Evolutionary conservation across 148 eudicot species (phyloP), one percentile per base, ranked within the genome.

Genomic region (Pharnaceum exiguum): DNA sequence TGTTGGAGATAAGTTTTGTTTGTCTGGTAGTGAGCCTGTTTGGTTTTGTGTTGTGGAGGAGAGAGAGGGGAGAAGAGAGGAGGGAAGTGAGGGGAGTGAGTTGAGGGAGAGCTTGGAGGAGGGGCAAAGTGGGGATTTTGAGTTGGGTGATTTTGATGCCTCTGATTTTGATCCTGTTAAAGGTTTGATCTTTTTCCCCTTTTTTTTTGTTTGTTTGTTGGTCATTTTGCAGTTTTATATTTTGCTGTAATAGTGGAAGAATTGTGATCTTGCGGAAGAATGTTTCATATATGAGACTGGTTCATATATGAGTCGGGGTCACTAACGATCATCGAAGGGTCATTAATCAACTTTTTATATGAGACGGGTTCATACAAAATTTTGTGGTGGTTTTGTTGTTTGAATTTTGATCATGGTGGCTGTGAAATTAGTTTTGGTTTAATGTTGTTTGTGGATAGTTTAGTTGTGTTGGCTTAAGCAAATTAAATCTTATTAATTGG

Each of bases 151-250:
- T 46, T 55, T 72, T 56, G 86, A 85, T 78, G 52, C 77, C 69
- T 76, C 90, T 31, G 49, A 16, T 47, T 40, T 85, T 39, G 88
- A 93, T 61, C 95, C 98, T 12, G 77, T 88, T 59, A 73, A 81
- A 88, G 98, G 96, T 93, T 71, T 33, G 81, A 26, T 46, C 23
- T 15, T 38, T 25, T 37, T 22, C 7, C 25, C 32, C 46, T 7
- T 26, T 55, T 3, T 5, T 52, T 18, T 29, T 51, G 10, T 30
- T 31, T 7, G 8, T 57, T 29, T 33, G 7, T 46, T 7, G 13
- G 37, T 13, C 3, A 5, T 30, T 37, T 46, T 29, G 28, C 17
- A 11, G 30, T 15, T 42, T 5, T 17, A 15, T n/a, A 38, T 57
- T 26, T 32, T 46, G 19, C 1, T 13, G 38, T 17, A 32, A 10